These are phyloP conservation scores for Entonaema liquescens DNA, from an alignment of 495 filamentous ascomycete species.

Conservation along the genomic window DNA sequence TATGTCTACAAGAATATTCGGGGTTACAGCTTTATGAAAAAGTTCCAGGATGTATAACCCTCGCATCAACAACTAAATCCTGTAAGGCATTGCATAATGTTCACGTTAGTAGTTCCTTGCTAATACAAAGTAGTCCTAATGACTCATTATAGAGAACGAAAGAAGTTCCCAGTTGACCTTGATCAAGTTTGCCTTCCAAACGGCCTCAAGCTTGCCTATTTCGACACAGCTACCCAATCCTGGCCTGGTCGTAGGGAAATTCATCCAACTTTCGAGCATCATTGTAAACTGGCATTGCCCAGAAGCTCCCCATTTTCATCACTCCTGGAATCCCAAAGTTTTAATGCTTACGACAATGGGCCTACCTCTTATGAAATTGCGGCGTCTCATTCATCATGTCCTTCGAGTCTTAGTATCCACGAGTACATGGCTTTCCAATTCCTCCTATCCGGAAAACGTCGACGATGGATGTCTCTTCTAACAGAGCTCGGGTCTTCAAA, in stretches of 20 bases:
- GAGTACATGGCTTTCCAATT: constrained; percentile 61
- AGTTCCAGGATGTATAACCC: constrained; percentile 27
- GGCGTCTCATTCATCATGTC: constrained; percentile 60
- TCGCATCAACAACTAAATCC: constrained; percentile 47
- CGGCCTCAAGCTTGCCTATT: constrained; percentile 43
- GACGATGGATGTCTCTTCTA: constrained; percentile 58
- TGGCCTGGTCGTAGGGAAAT: constrained; percentile 45
- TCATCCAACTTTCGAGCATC: constrained; percentile 50
- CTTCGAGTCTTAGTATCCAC: constrained; percentile 52
- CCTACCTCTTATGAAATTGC: constrained; percentile 64
- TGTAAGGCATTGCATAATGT: constrained; percentile 35
- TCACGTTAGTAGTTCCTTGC: neutral
- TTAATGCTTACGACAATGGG: constrained; percentile 41
- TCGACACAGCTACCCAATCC: constrained; percentile 31
- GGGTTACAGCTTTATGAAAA: constrained; percentile 27
- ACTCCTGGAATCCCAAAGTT: constrained; percentile 35
- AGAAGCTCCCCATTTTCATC: constrained; percentile 41
- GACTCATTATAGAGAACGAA: constrained; percentile 47
- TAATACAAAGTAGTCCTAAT: constrained; percentile 27
- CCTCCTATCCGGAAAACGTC: constrained; percentile 53
- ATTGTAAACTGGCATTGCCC: constrained; percentile 48
- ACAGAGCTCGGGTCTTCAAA: constrained; percentile 61
- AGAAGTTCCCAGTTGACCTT: constrained; percentile 47
- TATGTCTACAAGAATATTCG: constrained; percentile 40
- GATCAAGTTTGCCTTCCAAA: constrained; percentile 46